A percentile compares a stretch with the other conserved stretches of the same genome.
These are phyloP conservation scores for Arachnopeziza araneosa DNA, from an alignment of 2,329 filamentous ascomycete species.

Conservation along the genomic window DNA sequence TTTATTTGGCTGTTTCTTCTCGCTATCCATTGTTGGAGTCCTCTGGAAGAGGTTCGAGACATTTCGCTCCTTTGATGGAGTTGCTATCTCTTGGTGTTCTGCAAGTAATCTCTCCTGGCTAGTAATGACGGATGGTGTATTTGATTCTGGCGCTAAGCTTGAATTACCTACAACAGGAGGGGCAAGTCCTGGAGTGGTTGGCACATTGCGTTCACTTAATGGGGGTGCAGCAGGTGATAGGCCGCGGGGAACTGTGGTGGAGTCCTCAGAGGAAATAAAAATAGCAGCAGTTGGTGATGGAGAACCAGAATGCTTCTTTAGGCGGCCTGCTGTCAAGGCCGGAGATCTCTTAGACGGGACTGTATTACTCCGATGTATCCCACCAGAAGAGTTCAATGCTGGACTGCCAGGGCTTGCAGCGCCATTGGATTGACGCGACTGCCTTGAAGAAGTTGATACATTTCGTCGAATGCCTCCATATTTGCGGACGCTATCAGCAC, in stretches of 20 bases:
- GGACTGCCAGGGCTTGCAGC: constrained; percentile 65
- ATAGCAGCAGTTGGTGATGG: constrained; percentile 37
- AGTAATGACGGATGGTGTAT: constrained; percentile 31
- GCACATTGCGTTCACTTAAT: constrained; percentile 14
- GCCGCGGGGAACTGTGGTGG: constrained; percentile 18
- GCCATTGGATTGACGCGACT: constrained; percentile 70
- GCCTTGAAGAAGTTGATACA: constrained; percentile 85
- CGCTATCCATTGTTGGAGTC: constrained; percentile 56
- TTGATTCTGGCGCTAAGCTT: constrained; percentile 17
- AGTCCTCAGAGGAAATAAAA: constrained; percentile 29
- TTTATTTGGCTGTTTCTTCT: constrained; percentile 78
- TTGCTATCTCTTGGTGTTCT: constrained; percentile 18
- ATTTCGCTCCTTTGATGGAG: constrained; percentile 57
- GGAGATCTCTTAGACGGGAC: constrained; percentile 87
- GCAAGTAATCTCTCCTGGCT: constrained; percentile 46
- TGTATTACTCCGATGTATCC: constrained; percentile 80
- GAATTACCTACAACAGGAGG: constrained; percentile 17
- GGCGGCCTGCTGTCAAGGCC: constrained; percentile 60
- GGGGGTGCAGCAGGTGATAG: constrained; percentile 18
- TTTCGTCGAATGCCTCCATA: constrained; percentile 78
- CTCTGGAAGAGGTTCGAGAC: constrained; percentile 66
- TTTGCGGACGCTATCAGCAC: constrained; percentile 78
- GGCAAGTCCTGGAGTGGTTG: constrained; percentile 20
- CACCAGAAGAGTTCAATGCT: constrained; percentile 45
- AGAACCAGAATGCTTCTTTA: constrained; percentile 51